Percentiles rank a stretch among this genome's conserved stretches.
phyloP scores from a whole-genome alignment of 305 asterid genomes.

The Coffea humblotiana region DNA sequence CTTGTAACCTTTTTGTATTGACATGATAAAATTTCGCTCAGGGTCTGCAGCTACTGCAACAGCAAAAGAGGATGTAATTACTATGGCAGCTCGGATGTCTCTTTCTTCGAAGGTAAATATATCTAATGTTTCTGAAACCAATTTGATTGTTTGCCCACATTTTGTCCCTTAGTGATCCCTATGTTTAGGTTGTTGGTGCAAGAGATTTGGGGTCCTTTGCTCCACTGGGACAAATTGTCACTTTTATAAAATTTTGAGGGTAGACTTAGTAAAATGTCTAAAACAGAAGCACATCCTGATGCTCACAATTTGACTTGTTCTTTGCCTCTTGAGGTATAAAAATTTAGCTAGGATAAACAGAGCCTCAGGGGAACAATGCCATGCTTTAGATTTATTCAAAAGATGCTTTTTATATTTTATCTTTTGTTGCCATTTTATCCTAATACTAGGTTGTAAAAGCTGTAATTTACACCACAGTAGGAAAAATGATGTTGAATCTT shows the following conservation, averaged over 20 bases:
- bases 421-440: background rate
- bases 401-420: too few relatives aligned
- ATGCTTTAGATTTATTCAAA: background rate
- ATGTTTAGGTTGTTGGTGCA: background rate
- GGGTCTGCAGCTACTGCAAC: constrained; percentile 60
- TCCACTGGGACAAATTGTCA: background rate
- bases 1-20: constrained; percentile 20
- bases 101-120: constrained; percentile 72
- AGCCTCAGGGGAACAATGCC: background rate
- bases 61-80: constrained; percentile 56
- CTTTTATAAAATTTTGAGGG: background rate
- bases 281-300: background rate
- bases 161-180: background rate
- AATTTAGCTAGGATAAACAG: too few relatives aligned
- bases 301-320: background rate
- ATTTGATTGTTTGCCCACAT: background rate
- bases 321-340: too few relatives aligned
- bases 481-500: background rate
- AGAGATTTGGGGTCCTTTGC: background rate
- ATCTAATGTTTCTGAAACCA: background rate
- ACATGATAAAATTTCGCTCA: constrained; percentile 20
- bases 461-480: background rate
- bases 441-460: background rate
- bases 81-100: constrained; percentile 70
- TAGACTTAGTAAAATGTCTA: background rate